Base-by-base conservation (phyloP, 2,329 filamentous ascomycete species). In the Fusarium sp. region DNA sequence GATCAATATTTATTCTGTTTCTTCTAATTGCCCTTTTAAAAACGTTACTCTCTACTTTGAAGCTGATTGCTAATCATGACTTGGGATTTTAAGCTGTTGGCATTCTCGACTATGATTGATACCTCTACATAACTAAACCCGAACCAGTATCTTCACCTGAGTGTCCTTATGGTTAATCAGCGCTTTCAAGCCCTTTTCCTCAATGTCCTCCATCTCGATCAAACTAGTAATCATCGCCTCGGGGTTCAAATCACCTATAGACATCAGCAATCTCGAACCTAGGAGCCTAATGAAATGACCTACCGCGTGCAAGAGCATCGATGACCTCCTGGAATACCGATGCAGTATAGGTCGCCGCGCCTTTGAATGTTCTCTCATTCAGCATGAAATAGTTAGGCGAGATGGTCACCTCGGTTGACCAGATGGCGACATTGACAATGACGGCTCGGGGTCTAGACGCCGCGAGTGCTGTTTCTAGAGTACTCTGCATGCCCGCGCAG, bases 251-350 rank as follows among this genome's bases (percentile, higher is more conserved):
- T 52, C 33, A 21, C 49, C 49, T 52, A 38, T 27, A 0, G 8
- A 5, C 1, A 18, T 52, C 4, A 52, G 23, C 8, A 35, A 51
- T 25, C 10, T 23, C 4, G 19, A 16, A 35, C 19, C 4, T n/a
- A n/a, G n/a, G n/a, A n/a, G n/a, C n/a, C n/a, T n/a, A 0, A 8
- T 0, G 4, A 15, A 10, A 11, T 5, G 4, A 4, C 33, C 16
- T 52, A 52, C 49, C 49, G 7, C 12, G 23, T 4, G 31, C 12
- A 52, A 52, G n/a, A 38, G 49, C 49, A 27, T 52, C 33, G 4
- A 52, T 21, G 1, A 52, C 49, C 4, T 37, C 49, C 10, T 27
- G 33, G 12, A 52, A 52, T 4, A 52, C 49, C 6, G 49, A 38
- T 52, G 49, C 7, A 5, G 49, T 38, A n/a, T 52, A 52, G 2